Conservation (phyloP, 805 yeast genomes). For the Saccharomycopsis lassenensis region DNA sequence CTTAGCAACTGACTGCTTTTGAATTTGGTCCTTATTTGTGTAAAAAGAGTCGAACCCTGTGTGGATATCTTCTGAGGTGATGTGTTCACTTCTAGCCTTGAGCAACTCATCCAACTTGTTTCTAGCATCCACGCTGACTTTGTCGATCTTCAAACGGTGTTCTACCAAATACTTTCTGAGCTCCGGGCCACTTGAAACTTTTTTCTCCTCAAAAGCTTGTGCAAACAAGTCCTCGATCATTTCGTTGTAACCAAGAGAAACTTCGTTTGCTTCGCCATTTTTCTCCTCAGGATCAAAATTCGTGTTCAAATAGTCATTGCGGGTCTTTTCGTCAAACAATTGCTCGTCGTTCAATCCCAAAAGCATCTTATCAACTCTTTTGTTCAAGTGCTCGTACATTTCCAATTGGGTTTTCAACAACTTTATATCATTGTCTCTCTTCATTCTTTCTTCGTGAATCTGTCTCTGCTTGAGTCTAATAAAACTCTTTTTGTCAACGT, state of each 20-base stretch:
- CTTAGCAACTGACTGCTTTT: constrained; percentile 41
- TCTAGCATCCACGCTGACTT: constrained; percentile 50
- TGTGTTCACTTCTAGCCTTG: constrained; percentile 61
- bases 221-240: constrained; percentile 84
- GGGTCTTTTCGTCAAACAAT: constrained; percentile 18
- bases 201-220: constrained; percentile 58
- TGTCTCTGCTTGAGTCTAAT: constrained; percentile 96
- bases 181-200: constrained; percentile 34
- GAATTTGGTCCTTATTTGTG: constrained; percentile 16
- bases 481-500: constrained; percentile 88
- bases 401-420: constrained; percentile 65
- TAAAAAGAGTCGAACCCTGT: constrained; percentile 64
- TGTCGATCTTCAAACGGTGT: constrained; percentile 63
- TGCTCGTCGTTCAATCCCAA: constrained; percentile 30
- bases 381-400: constrained; percentile 69
- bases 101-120: constrained; percentile 56
- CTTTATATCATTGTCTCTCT: constrained; percentile 67
- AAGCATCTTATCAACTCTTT: constrained; percentile 58
- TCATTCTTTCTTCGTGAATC: constrained; percentile 84
- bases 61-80: constrained; percentile 82
- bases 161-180: constrained; percentile 33
- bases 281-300: constrained; percentile 51
- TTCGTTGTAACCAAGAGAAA: constrained; percentile 64
- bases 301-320: constrained; percentile 34
- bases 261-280: constrained; percentile 35